Conservation (phyloP, 1,284 basidiomycete species). For the Cutaneotrichosporon cutaneum region DNA sequence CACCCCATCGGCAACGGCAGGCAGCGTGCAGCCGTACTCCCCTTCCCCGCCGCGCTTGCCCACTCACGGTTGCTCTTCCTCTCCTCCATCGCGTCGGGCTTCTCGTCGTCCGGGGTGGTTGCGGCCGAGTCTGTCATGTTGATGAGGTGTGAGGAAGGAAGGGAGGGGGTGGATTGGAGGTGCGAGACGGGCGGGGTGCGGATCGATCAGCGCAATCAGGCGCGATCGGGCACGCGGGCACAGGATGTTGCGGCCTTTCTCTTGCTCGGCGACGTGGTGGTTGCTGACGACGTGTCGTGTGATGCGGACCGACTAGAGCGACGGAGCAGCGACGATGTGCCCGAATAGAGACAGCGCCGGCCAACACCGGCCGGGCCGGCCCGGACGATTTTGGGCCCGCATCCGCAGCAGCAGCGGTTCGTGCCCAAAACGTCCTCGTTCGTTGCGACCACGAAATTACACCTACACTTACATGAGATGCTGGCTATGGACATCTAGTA, state of each 20-base stretch:
- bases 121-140: neutral
- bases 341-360: too few relatives aligned
- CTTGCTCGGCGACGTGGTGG: neutral
- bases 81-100: conserved; percentile 2
- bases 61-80: conserved; percentile 11
- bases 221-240: neutral
- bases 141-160: neutral
- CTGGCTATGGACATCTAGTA: neutral
- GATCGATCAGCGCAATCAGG: neutral
- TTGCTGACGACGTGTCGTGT: neutral
- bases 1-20: neutral
- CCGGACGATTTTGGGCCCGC: neutral
- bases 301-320: neutral
- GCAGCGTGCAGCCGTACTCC: neutral
- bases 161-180: neutral
- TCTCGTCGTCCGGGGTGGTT: conserved; percentile 1
- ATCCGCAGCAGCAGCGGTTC: neutral
- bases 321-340: neutral
- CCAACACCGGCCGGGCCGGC: neutral
- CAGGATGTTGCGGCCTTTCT: neutral
- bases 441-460: neutral
- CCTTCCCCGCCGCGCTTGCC: too few relatives aligned
- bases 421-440: too few relatives aligned
- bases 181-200: neutral
- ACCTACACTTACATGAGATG: neutral